Evolutionary conservation across 306 rosid species (phyloP), one percentile per base, ranked within the genome.

Genomic region (Oxytropis ochrocephala): DNA sequence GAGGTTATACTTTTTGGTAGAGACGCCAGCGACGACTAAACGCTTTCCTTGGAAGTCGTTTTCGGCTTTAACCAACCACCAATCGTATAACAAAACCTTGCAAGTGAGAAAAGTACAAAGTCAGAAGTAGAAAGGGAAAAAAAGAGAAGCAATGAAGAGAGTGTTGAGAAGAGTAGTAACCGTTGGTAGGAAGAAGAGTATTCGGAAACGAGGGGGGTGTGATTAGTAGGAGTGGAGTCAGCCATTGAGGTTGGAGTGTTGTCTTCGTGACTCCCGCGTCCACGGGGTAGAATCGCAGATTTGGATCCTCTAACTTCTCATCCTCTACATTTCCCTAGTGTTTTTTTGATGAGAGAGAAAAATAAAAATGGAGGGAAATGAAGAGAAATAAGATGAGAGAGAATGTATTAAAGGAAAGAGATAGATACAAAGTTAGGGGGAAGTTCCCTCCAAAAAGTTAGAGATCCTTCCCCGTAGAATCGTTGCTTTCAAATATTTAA

Each of bases 11-110:
- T 75, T 78, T 72, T 55, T 78, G n/a, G 85, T 83, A 3, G 86
- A 42, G 2, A 73, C 8, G 41, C 97, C 97, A 6, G 89, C 83
- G 19, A 91, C 77, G 56, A 89, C 91, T 19, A 91, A 80, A 53
- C 81, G 46, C 44, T 78, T 85, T 43, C 84, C 85, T 13, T 76
- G 16, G 76, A 46, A 65, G 72, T 81, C 81, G 3, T 33, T 67
- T 48, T 69, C 51, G 7, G 88, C 71, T 67, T 62, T 76, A 52
- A 49, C 30, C 69, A 91, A 52, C 95, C 97, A 91, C 97, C 97
- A 91, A 76, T 79, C 82, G 57, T 61, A 48, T 77, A 88, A 72
- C 32, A 75, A 74, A 13, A 88, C 82, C 97, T 88, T 38, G 56
- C n/a, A 42, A 38, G 21, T 7, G 0, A 38, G 43, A 51, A 13